phyloP scores from a whole-genome alignment of 2,329 filamentous ascomycete species.

The Dothiorella sarmentorum region DNA sequence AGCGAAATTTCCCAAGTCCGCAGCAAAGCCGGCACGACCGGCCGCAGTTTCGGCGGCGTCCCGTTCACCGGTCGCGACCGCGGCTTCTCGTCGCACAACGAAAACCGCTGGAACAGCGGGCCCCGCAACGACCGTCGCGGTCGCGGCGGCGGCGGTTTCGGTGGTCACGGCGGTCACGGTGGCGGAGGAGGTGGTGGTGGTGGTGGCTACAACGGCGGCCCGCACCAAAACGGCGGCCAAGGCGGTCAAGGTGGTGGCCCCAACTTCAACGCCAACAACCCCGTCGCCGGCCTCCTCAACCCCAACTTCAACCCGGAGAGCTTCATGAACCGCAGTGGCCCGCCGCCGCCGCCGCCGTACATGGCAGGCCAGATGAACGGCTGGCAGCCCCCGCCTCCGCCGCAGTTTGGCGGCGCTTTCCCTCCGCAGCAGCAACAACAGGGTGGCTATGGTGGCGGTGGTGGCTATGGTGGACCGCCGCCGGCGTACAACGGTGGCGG shows the following conservation, averaged over 20 bases:
- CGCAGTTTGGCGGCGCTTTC: slow-evolving; percentile 20
- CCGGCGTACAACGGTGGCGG: background rate
- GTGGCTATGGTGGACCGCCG: slow-evolving; percentile 8
- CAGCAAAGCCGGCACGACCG: slow-evolving; percentile 60
- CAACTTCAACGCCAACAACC: slow-evolving; percentile 23
- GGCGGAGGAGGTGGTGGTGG: slow-evolving; percentile 17
- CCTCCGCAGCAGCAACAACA: no score
- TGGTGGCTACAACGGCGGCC: slow-evolving; percentile 15
- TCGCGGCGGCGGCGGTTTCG: slow-evolving; percentile 23
- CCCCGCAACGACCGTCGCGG: slow-evolving; percentile 26
- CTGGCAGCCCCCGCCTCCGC: slow-evolving; percentile 29
- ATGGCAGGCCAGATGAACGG: slow-evolving; percentile 19
- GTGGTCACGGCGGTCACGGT: no score
- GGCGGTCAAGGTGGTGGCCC: background rate
- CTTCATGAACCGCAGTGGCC: slow-evolving; percentile 21
- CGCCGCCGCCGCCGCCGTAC: slow-evolving; percentile 25
- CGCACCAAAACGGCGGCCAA: slow-evolving; percentile 13
- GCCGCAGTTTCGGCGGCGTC: slow-evolving; percentile 68
- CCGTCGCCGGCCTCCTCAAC: slow-evolving; percentile 27
- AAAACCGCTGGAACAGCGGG: slow-evolving; percentile 20
- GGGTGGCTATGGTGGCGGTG: slow-evolving; percentile 13
- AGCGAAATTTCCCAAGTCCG: slow-evolving; percentile 72
- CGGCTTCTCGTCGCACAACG: slow-evolving; percentile 32
- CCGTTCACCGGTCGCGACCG: slow-evolving; percentile 52
- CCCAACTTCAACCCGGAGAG: slow-evolving; percentile 26